Evolutionary conservation across 2,329 filamentous ascomycete species (phyloP).

Genomic region (Aspergillaceae sp.): DNA sequence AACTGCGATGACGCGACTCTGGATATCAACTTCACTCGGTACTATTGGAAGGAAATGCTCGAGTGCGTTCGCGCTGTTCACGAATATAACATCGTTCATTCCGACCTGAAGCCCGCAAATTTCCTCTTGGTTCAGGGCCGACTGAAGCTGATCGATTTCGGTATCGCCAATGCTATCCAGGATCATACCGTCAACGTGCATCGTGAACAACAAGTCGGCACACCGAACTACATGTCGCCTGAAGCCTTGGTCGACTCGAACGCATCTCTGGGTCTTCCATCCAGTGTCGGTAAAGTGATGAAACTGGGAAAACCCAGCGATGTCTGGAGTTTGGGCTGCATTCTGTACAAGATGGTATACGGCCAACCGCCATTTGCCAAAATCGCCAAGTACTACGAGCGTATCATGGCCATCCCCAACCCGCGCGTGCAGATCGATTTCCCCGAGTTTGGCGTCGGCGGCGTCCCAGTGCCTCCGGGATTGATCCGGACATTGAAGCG

Average conservation of each 20-base stretch:
- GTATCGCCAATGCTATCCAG: constrained; percentile 95
- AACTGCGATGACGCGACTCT: constrained; percentile 66
- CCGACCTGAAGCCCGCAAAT: constrained; percentile 92
- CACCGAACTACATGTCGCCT: constrained; percentile 97
- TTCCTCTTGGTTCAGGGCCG: constrained; percentile 86
- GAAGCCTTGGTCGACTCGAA: constrained; percentile 88
- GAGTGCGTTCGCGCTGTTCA: constrained; percentile 89
- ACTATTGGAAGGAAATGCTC: constrained; percentile 99
- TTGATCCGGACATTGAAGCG: constrained; percentile 48
- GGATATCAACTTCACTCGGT: constrained; percentile 86
- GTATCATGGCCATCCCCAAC: constrained; percentile 54
- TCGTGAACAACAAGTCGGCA: constrained; percentile 88
- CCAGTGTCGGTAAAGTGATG: constrained; percentile 62
- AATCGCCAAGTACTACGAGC: constrained; percentile 75
- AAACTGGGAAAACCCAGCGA: constrained; percentile 94
- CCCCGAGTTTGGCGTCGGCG: constrained; percentile 38
- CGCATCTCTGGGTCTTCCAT: constrained; percentile 44
- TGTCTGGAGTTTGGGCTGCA: constrained; percentile 92
- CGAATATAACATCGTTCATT: constrained; percentile 85
- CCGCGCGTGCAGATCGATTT: constrained; percentile 42
- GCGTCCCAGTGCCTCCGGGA: constrained; percentile 45
- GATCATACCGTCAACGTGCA: constrained; percentile 97
- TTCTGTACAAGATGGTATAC: constrained; percentile 96
- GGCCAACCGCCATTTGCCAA: constrained; percentile 93
- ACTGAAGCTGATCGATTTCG: constrained; percentile 95